Percentiles rank a stretch among this genome's conserved stretches.
Conservation (phyloP, 2,329 filamentous ascomycete genomes). For the Tolypocladium paradoxum region DNA sequence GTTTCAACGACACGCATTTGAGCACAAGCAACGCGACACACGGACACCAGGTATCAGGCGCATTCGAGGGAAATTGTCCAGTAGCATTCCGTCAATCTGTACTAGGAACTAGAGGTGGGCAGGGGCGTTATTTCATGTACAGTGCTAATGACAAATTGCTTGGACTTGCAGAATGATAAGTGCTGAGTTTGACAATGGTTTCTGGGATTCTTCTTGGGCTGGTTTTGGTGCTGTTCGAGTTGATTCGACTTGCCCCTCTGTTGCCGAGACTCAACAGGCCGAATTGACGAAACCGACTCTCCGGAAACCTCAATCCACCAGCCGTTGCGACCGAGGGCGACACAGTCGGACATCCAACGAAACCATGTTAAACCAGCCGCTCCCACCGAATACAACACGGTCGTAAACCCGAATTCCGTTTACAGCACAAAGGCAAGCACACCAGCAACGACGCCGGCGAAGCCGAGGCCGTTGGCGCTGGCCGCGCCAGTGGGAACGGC, state of each 20-base stretch:
- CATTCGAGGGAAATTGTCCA: neutral
- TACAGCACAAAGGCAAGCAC: slow-evolving; percentile 18
- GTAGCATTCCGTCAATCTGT: neutral
- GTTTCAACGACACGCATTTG: neutral
- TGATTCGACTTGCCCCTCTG: too few species aligned
- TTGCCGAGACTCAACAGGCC: too few species aligned
- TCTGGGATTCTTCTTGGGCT: neutral
- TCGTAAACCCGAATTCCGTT: neutral
- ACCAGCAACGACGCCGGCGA: slow-evolving; percentile 15
- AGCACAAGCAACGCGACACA: neutral
- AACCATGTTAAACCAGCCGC: neutral
- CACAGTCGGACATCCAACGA: too few species aligned
- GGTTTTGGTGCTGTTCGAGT: too few species aligned
- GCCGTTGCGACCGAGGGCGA: too few species aligned
- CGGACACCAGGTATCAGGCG: neutral
- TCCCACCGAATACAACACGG: neutral
- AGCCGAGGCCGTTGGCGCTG: slow-evolving; percentile 11
- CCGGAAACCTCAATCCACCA: too few species aligned
- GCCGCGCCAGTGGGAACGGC: slow-evolving; percentile 13
- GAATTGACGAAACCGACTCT: too few species aligned
- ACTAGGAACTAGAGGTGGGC: neutral
- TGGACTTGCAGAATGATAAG: neutral
- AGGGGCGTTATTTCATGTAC: neutral
- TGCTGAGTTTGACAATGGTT: neutral
- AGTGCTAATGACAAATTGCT: neutral